phyloP scores from a whole-genome alignment of 2,329 filamentous ascomycete genomes.

The Penicillium italicum region DNA sequence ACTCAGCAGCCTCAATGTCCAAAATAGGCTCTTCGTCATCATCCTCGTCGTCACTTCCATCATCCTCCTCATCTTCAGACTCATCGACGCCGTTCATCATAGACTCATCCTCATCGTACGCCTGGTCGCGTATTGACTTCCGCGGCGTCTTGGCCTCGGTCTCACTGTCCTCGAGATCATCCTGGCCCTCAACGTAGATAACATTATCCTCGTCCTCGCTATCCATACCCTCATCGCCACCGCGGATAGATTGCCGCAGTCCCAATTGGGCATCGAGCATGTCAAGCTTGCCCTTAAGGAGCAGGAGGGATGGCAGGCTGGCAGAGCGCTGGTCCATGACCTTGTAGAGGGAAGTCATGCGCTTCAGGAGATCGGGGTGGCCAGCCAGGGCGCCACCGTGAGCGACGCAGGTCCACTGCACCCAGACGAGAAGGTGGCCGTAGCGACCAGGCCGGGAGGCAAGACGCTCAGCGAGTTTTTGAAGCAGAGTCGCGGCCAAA shows the following conservation, averaged over 20 bases:
- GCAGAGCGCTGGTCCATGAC: conserved; percentile 83
- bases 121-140: conserved; percentile 37
- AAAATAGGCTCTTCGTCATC: conserved; percentile 42
- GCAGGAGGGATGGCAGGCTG: conserved; percentile 74
- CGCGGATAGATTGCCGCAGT: conserved; percentile 67
- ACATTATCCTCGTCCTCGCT: conserved; percentile 66
- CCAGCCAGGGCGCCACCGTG: conserved; percentile 88
- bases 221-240: conserved; percentile 37
- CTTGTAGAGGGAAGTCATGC: conserved; percentile 73
- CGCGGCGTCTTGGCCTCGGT: conserved; percentile 33
- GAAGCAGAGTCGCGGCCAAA: conserved; percentile 73
- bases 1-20: conserved; percentile 45
- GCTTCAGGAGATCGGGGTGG: conserved; percentile 76
- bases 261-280: conserved; percentile 89
- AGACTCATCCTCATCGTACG: conserved; percentile 43
- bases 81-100: conserved; percentile 44
- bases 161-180: conserved; percentile 51
- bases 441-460: conserved; percentile 84
- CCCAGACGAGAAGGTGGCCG: conserved; percentile 87
- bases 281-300: conserved; percentile 91
- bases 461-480: conserved; percentile 80
- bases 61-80: conserved; percentile 48
- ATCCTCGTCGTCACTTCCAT: conserved; percentile 56
- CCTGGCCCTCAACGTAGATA: conserved; percentile 83
- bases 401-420: conserved; percentile 88